These are phyloP conservation scores for Rubroboletus satanas DNA, from an alignment of 768 basidiomycete species.

Conservation along the genomic window DNA sequence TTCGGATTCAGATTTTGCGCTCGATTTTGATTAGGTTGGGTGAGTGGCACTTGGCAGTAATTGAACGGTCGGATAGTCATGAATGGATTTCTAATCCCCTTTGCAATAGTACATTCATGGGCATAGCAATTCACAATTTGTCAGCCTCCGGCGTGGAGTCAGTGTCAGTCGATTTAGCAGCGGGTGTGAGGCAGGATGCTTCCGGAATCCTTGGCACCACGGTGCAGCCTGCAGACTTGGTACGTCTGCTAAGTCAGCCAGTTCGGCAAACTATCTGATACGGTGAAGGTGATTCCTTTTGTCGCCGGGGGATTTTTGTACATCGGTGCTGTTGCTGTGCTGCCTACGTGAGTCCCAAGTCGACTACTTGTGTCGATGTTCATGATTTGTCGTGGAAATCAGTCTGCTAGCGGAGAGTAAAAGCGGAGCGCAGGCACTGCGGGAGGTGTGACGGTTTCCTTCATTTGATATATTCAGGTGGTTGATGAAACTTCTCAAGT, in stretches of 20 bases:
- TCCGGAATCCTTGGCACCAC: constrained; percentile 82
- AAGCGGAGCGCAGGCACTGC: constrained; percentile 82
- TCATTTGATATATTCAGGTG: constrained; percentile 12
- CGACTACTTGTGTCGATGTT: constrained; percentile 7
- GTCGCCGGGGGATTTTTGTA: constrained; percentile 91
- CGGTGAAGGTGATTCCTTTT: constrained; percentile 74
- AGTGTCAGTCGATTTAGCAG: constrained; percentile 58
- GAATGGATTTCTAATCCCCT: background rate
- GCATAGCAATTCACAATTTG: constrained; percentile 78
- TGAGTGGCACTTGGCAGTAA: constrained; percentile 12
- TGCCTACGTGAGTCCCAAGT: constrained; percentile 69
- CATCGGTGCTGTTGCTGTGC: constrained; percentile 88
- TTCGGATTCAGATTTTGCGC: constrained; percentile 16
- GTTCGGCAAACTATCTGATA: constrained; percentile 13
- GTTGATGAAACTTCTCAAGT: constrained; percentile 46
- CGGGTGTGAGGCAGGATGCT: constrained; percentile 72
- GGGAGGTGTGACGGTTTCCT: constrained; percentile 54
- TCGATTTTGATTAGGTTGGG: constrained; percentile 34
- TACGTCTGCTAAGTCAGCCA: constrained; percentile 37
- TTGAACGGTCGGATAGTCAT: constrained; percentile 4
- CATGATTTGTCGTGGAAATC: constrained; percentile 16
- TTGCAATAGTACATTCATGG: constrained; percentile 70
- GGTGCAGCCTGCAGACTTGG: constrained; percentile 72
- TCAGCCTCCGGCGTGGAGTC: constrained; percentile 47
- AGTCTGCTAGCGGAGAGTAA: constrained; percentile 86